phyloP scores from a whole-genome alignment of 2,329 filamentous ascomycete genomes.

The Pseudocercospora macadamiae region DNA sequence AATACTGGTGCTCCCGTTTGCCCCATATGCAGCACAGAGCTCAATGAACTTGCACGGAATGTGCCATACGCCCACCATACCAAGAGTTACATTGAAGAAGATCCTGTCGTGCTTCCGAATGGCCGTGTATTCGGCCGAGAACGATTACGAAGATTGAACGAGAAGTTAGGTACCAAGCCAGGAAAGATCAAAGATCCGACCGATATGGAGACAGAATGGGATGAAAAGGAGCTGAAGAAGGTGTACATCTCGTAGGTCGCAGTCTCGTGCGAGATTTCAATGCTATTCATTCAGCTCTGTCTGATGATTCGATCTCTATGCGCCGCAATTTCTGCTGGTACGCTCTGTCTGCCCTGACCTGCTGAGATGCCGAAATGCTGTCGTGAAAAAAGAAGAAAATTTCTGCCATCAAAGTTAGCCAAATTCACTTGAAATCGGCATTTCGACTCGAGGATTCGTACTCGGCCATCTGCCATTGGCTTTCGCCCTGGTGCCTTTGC shows the following conservation, averaged over 20 bases:
- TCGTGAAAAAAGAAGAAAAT: not conserved
- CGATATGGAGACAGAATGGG: conserved; percentile 64
- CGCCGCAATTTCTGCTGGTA: too few species aligned
- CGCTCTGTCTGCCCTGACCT: too few species aligned
- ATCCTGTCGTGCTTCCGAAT: conserved; percentile 85
- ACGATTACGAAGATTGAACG: conserved; percentile 73
- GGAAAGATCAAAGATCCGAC: conserved; percentile 77
- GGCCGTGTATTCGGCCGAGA: conserved; percentile 80
- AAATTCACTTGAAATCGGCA: not conserved
- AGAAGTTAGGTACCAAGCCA: conserved; percentile 71
- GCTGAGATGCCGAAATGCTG: not conserved
- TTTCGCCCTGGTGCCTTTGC: too few species aligned
- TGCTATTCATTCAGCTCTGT: not conserved
- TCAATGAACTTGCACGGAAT: conserved; percentile 85
- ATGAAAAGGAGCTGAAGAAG: conserved; percentile 70
- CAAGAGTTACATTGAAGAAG: conserved; percentile 87
- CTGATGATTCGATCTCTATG: too few species aligned
- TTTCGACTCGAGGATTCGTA: not conserved
- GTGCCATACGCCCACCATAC: conserved; percentile 95
- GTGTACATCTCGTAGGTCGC: conserved; percentile 78
- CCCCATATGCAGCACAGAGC: conserved; percentile 92
- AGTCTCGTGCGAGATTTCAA: not conserved
- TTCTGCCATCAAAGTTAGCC: not conserved
- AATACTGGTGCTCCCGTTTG: conserved; percentile 75
- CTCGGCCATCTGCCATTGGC: too few species aligned